phyloP scores from a whole-genome alignment of 441 rosid genomes.

The Euphorbia schlechtendalii region DNA sequence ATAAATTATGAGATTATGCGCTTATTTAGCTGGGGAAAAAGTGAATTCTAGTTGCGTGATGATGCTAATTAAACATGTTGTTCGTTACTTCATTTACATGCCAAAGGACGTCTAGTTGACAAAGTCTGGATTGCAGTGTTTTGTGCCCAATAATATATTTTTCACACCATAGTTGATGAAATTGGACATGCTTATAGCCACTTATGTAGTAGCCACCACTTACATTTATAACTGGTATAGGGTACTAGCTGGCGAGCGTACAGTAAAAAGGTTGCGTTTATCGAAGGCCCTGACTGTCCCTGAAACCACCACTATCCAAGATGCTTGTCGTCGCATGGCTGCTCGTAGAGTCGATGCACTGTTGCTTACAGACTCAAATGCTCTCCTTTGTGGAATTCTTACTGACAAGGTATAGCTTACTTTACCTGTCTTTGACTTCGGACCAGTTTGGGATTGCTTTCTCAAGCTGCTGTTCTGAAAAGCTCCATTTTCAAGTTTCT shows the following conservation, averaged over 20 bases:
- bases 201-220: neutral
- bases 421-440: neutral
- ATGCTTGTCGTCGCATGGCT: slow-evolving; percentile 94
- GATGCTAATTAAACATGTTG: neutral
- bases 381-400: slow-evolving; percentile 93
- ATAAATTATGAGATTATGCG: neutral
- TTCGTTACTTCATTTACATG: neutral
- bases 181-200: neutral
- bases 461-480: too few relatives aligned
- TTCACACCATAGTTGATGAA: slow-evolving; percentile 5
- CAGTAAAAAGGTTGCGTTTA: slow-evolving; percentile 75
- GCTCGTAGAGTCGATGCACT: slow-evolving; percentile 93
- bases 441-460: too few relatives aligned
- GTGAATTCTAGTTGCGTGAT: too few relatives aligned
- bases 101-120: neutral
- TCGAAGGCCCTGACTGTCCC: slow-evolving; percentile 94
- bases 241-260: slow-evolving; percentile 82
- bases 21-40: neutral
- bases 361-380: slow-evolving; percentile 86
- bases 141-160: neutral
- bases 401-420: slow-evolving; percentile 67
- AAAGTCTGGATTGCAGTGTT: neutral
- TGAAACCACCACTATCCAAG: slow-evolving; percentile 65
- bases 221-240: slow-evolving; percentile 32
- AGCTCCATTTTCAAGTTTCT: too few relatives aligned